Evolutionary conservation across 75 land plant species (phyloP), one percentile per base, ranked within the genome.

Genomic region (Selaginella moellendorffii): DNA sequence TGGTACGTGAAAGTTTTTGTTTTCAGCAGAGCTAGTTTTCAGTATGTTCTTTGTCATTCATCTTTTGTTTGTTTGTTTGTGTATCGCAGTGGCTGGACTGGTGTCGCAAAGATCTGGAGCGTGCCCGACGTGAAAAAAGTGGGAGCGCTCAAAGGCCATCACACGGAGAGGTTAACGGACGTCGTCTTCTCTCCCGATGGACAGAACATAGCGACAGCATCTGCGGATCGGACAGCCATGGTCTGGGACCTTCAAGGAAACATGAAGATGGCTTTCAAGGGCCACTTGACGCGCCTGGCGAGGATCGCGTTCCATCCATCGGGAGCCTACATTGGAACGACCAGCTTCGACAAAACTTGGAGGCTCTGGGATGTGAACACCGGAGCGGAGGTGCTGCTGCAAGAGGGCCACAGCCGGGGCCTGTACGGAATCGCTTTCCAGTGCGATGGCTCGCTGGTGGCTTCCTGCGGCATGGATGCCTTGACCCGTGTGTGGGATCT

Each of bases 301-400:
- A 84, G 97, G 18, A 63, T 95, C 52, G 80, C 84, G 27, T 95
- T 86, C 60, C 99, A 95, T 76, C 99, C 99, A 31, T 82, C 92
- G 42, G 99, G 99, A 52, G 80, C 82, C 29, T 95, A 90, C 71
- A 31, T 95, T 56, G 99, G 84, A 25, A 95, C 99, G 28, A 72
- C 99, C 53, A 95, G 99, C 77, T 95, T 82, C 78, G 99, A 95
- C 73, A 90, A 86, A 74, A 95, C 99, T 24, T 95, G 99, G 99
- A 84, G 99, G 72, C 75, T 95, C 30, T 95, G 99, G 99, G 97
- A 95, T 60, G 67, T 86, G 26, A 78, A 78, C 30, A 84, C 80
- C 56, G 99, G 99, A 26, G 76, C 63, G 18, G 99, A 95, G 77
- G 77, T 95, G 69, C 73, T 95, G 51, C 81, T 90, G 51, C 99